Base-by-base conservation (phyloP, 352 stramenopile genomes). In the Globisporangium lucens region DNA sequence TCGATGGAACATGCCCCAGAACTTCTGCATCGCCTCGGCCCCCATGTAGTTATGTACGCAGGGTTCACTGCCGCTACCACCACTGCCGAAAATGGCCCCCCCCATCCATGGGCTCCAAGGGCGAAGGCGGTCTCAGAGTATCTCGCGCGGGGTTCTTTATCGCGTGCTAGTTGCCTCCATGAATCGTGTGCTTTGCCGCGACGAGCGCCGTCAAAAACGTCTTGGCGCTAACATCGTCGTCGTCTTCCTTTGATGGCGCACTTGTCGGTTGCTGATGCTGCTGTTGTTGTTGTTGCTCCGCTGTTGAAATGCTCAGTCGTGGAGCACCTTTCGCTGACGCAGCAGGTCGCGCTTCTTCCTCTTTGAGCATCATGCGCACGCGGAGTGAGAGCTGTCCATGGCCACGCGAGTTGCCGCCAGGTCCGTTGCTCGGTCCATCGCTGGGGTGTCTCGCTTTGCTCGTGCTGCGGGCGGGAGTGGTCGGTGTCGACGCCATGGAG, bases 1-100 rank as follows among this genome's bases (percentile, higher is more conserved):
- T 2, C 77, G 80, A 36, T 91, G 85, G 63, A 94, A 94, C 55
- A 90, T 79, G 33, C 63, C 66, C 83, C 85, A 94, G 70, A 92
- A 92, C 29, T 75, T 68, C 13, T 81, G 68, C 63, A 94, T 75
- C 4, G 83, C 83, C 4, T 87, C 74, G 22, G 29, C 17, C 24
- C 83, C 85, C 53, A 90, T 79, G 76, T 94, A 91, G 63, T 90
- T 91, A 52, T 72, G 66, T 24, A 73, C 68, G 4, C 67, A 57
- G 0, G 74, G 71, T 55, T 82, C 72, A 13, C 12, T 57, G 22
- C 43, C 46, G 9, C 35, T 62, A 3, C 61, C 1, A 46, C 38
- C 24, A 55, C 56, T 43, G 22, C 70, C 76, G 66, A 71, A 79
- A 41, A 22, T 76, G 51, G 30, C 3, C 30, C 59, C 59, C 75